These are phyloP conservation scores for bread wheat (Triticum aestivum) DNA, from an alignment of 176 grass and related monocot genomes.

Conservation along the genomic window DNA sequence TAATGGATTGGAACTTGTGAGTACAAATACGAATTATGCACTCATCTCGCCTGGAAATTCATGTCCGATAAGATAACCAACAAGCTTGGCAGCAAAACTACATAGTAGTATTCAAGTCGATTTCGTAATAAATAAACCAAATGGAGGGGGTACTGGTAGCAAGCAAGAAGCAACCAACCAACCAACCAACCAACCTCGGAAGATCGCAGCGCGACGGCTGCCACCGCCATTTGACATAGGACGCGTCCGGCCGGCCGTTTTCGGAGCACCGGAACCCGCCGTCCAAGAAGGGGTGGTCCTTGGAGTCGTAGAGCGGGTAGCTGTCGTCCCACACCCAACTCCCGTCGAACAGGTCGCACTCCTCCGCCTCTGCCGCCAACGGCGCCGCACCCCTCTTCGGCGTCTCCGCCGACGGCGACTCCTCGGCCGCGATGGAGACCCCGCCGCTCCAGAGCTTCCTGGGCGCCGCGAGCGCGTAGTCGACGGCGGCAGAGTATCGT, in stretches of 20 bases:
- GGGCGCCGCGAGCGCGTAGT: constrained; percentile 14
- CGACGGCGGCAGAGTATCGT: background rate
- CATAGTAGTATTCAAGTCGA: background rate
- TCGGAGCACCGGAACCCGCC: constrained; percentile 80
- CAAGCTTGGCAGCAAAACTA: background rate
- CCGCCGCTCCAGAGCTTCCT: constrained; percentile 38
- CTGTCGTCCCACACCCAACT: constrained; percentile 72
- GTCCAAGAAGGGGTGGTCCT: constrained; percentile 73
- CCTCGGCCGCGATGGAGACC: constrained; percentile 30
- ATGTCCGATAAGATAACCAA: background rate
- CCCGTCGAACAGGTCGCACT: constrained; percentile 89
- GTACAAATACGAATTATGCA: background rate
- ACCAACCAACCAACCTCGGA: constrained; percentile 34
- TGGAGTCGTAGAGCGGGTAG: constrained; percentile 79
- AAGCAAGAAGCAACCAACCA: background rate
- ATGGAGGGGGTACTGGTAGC: background rate
- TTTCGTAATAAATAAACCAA: background rate
- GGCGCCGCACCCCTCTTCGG: too few species aligned
- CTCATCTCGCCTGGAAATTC: background rate
- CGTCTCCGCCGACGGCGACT: background rate
- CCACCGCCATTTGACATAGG: constrained; percentile 88
- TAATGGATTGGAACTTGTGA: background rate
- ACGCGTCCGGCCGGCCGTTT: constrained; percentile 63
- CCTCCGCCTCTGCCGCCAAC: background rate
- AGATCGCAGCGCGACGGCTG: constrained; percentile 73